These are phyloP conservation scores for Paramecium biaurelia DNA, from an alignment of 73 alveolate species.

Conservation along the genomic window DNA sequence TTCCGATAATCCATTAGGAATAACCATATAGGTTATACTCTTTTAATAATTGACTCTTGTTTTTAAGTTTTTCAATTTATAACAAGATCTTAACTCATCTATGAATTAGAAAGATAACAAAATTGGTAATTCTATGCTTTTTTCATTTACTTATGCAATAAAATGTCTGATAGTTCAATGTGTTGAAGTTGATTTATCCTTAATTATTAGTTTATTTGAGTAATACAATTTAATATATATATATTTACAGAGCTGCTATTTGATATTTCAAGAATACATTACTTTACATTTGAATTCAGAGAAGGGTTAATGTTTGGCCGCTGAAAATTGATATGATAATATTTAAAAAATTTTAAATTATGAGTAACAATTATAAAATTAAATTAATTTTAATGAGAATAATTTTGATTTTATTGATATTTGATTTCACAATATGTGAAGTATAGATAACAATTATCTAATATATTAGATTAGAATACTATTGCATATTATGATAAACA, in stretches of 20 bases:
- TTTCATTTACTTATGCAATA: neutral
- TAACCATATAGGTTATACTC: neutral
- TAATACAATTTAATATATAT: neutral
- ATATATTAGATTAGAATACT: too few relatives aligned
- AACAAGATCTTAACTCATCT: slow-evolving; percentile 1
- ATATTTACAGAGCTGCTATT: neutral
- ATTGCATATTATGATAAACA: neutral
- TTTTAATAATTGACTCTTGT: neutral
- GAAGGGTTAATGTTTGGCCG: neutral
- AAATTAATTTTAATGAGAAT: neutral
- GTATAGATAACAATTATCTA: neutral
- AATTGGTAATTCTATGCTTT: neutral
- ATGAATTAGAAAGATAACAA: neutral
- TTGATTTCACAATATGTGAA: neutral
- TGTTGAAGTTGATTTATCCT: neutral
- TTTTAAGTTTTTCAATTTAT: neutral
- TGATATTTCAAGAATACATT: neutral
- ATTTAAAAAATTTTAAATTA: neutral
- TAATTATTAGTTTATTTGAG: neutral
- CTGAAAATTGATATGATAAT: neutral
- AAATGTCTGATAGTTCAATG: neutral
- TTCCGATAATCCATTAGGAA: neutral
- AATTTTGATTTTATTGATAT: neutral
- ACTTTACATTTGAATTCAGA: neutral
- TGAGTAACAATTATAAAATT: neutral